These are phyloP conservation scores for Arthrobotrys entomopaga DNA, from an alignment of 2,329 filamentous ascomycete genomes.

Conservation along the genomic window DNA sequence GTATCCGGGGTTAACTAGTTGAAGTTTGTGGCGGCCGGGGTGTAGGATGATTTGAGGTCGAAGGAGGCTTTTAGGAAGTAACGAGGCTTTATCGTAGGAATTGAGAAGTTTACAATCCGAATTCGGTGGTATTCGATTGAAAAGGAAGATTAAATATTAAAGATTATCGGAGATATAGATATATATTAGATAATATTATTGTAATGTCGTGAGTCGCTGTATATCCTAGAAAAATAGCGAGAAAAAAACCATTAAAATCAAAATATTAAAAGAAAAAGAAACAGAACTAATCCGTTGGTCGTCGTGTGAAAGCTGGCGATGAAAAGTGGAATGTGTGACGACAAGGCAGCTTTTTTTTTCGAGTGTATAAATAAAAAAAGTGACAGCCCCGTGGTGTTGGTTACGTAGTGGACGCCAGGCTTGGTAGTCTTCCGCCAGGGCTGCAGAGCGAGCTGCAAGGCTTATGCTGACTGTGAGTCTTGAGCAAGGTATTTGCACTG, in stretches of 20 bases:
- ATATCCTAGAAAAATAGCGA: no score
- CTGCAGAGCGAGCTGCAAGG: conserved; percentile 28
- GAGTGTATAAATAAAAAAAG: conserved; percentile 14
- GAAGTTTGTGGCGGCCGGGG: conserved; percentile 15
- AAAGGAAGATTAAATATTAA: conserved; percentile 32
- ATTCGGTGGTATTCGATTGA: not conserved
- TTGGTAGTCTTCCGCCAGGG: not conserved
- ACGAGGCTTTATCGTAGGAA: conserved; percentile 27
- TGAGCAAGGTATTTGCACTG: conserved; percentile 10
- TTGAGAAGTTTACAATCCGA: conserved; percentile 26
- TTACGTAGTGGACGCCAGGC: not conserved
- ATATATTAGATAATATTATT: no score
- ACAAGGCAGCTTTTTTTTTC: conserved; percentile 15
- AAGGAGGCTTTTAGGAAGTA: conserved; percentile 31
- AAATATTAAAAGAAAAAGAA: conserved; percentile 12
- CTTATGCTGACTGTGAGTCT: conserved; percentile 22
- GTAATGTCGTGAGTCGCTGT: no score
- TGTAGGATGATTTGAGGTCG: conserved; percentile 33
- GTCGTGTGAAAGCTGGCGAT: conserved; percentile 4
- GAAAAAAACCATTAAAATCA: no score
- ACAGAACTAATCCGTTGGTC: not conserved
- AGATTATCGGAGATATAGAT: conserved; percentile 10
- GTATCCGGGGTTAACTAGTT: conserved; percentile 19
- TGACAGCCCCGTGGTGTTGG: not conserved
- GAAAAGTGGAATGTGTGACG: not conserved